Percentiles rank a stretch among this genome's conserved stretches.
phyloP scores from a whole-genome alignment of 2,329 filamentous ascomycete genomes.

The Colletotrichum sp. region DNA sequence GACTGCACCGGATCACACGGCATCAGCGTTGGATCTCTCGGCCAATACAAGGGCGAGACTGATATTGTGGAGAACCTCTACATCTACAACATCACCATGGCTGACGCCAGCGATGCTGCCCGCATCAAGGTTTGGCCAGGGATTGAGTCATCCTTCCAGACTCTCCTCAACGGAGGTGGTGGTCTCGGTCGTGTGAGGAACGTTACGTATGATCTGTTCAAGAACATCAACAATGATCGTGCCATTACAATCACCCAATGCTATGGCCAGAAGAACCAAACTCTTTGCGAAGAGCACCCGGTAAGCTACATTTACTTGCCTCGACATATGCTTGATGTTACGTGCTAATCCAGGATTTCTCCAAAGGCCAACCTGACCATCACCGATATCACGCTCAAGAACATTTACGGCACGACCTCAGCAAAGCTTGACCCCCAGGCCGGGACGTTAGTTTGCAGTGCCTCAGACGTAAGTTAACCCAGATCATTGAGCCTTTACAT shows the following conservation, averaged over 20 bases:
- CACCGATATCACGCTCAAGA: slow-evolving; percentile 29
- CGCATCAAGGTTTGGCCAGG: slow-evolving; percentile 75
- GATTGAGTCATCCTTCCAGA: slow-evolving; percentile 51
- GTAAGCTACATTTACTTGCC: not conserved
- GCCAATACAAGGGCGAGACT: slow-evolving; percentile 67
- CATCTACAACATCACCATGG: slow-evolving; percentile 64
- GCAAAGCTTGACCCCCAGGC: slow-evolving; percentile 32
- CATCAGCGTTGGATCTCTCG: slow-evolving; percentile 74
- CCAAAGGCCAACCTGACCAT: slow-evolving; percentile 25
- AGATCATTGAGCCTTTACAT: not conserved
- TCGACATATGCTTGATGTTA: accelerated
- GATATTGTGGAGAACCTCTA: slow-evolving; percentile 74
- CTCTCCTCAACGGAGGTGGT: slow-evolving; percentile 67
- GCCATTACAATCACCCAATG: slow-evolving; percentile 67
- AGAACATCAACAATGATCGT: slow-evolving; percentile 61
- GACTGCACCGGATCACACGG: slow-evolving; percentile 74
- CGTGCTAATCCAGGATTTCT: not conserved
- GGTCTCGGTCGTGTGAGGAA: slow-evolving; percentile 59
- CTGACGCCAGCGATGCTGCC: slow-evolving; percentile 66
- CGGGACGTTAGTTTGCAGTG: slow-evolving; percentile 32
- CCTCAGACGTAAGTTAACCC: slow-evolving; percentile 26
- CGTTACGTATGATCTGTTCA: slow-evolving; percentile 66
- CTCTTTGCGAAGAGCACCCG: slow-evolving; percentile 37
- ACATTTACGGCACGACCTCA: slow-evolving; percentile 32
- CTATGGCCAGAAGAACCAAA: slow-evolving; percentile 46